These are phyloP conservation scores for Fusarium coicis DNA, from an alignment of 2,329 filamentous ascomycete species.

Conservation along the genomic window DNA sequence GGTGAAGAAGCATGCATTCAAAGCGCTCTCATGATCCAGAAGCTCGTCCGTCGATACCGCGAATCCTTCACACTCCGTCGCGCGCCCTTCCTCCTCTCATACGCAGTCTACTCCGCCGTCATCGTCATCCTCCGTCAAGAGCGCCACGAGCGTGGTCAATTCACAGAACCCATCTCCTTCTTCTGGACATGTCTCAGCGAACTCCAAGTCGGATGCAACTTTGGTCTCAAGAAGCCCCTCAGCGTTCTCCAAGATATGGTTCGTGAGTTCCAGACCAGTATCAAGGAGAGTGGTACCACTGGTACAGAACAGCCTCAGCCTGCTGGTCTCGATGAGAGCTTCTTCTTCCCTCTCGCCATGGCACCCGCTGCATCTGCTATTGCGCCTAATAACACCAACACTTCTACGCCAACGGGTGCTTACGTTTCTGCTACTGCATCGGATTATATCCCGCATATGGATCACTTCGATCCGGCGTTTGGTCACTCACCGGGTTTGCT, in stretches of 20 bases:
- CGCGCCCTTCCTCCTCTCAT: slow-evolving; percentile 55
- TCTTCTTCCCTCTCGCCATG: slow-evolving; percentile 46
- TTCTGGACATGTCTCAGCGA: slow-evolving; percentile 52
- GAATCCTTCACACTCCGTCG: slow-evolving; percentile 52
- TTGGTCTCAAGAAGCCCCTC: slow-evolving; percentile 51
- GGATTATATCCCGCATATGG: slow-evolving; percentile 39
- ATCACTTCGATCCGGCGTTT: slow-evolving; percentile 41
- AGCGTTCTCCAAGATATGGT: slow-evolving; percentile 49
- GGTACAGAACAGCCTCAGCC: slow-evolving; percentile 36
- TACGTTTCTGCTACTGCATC: slow-evolving; percentile 33
- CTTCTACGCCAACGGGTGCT: slow-evolving; percentile 25
- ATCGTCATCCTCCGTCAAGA: slow-evolving; percentile 48
- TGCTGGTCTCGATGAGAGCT: slow-evolving; percentile 45
- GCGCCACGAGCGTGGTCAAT: slow-evolving; percentile 44
- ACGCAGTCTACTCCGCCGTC: slow-evolving; percentile 53
- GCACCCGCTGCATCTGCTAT: slow-evolving; percentile 22
- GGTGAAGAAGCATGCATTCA: slow-evolving; percentile 46
- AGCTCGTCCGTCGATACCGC: slow-evolving; percentile 51
- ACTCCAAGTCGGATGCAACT: slow-evolving; percentile 50
- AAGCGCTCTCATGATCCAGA: slow-evolving; percentile 51
- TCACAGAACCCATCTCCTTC: slow-evolving; percentile 50
- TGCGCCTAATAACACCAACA: slow-evolving; percentile 7
- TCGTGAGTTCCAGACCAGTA: slow-evolving; percentile 45
- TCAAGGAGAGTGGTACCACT: slow-evolving; percentile 41
- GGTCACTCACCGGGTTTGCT: slow-evolving; percentile 42